Evolutionary conservation across 2,329 filamentous ascomycete species (phyloP).

Genomic region (Hypoxylon sp.): DNA sequence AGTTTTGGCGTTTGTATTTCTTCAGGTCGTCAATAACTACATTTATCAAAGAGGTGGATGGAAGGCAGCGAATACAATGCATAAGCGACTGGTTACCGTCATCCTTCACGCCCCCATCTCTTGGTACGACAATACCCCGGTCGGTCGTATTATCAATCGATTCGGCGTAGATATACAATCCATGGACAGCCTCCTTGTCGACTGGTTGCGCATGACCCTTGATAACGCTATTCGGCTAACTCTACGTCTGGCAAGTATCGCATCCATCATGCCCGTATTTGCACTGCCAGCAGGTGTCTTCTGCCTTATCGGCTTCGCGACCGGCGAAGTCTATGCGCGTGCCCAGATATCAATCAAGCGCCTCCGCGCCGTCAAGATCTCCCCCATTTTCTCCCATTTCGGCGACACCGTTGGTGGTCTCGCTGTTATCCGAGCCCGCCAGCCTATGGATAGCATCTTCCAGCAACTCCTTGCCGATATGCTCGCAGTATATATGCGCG

Average conservation of each 20-base stretch:
- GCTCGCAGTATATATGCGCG: constrained; percentile 52
- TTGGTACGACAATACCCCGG: constrained; percentile 67
- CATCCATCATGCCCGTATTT: constrained; percentile 68
- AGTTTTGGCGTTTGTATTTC: constrained; percentile 25
- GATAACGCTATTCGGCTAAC: constrained; percentile 61
- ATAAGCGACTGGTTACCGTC: constrained; percentile 64
- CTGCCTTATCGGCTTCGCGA: constrained; percentile 62
- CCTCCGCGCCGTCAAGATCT: constrained; percentile 50
- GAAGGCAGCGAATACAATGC: constrained; percentile 65
- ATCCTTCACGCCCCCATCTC: constrained; percentile 66
- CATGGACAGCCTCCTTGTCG: constrained; percentile 64
- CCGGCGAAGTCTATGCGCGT: constrained; percentile 67
- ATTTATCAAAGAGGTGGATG: constrained; percentile 57
- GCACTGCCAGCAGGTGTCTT: constrained; percentile 63
- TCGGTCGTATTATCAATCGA: constrained; percentile 66
- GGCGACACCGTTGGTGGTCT: constrained; percentile 52
- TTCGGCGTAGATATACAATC: constrained; percentile 68
- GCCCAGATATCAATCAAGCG: constrained; percentile 55
- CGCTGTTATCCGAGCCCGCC: constrained; percentile 53
- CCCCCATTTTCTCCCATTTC: constrained; percentile 55
- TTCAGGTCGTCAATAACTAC: constrained; percentile 41
- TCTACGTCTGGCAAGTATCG: constrained; percentile 64
- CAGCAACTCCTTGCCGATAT: constrained; percentile 52
- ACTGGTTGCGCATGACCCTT: constrained; percentile 59
- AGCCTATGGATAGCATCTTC: constrained; percentile 50